Evolutionary conservation across 2,329 filamentous ascomycete species (phyloP), one percentile per base, ranked within the genome.

Genomic region (Neoarthrinium moseri): DNA sequence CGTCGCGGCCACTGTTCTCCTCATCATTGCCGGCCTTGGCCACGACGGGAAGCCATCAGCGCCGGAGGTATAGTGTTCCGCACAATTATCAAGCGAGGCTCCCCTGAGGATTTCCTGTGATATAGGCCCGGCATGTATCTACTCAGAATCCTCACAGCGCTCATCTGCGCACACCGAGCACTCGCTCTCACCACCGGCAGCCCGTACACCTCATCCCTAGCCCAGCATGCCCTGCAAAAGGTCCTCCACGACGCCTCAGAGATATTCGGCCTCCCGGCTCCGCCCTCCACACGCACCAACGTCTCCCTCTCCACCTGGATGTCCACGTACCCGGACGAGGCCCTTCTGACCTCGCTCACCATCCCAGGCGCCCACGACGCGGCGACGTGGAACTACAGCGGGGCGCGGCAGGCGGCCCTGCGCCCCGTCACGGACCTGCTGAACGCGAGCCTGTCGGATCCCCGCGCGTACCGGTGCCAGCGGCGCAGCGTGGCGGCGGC

Each of bases 291-390:
- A 46, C 51, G 1, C 46, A 11, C 18, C 32, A 7, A 10, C 39
- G 1, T 46, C 49, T 11, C 22, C 34, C 15, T 34, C 38, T 56
- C 70, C 3, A 58, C 58, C 33, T 77, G 75, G 75, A 78, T 78
- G 75, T 61, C 63, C 20, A 45, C 36, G 0, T 63, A 73, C 32
- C 55, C 66, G 2, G 73, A 78, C 50, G 49, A 61, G 12, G 74
- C 65, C 1, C 63, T 55, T 3, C 51, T 78, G 1, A 63, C 69
- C 3, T 71, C 71, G 15, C 66, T 78, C 57, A 77, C 72, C 51
- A 70, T 78, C 30, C 75, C 75, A 3, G 75, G 75, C 2, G 69
- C 66, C 4, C 75, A 78, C 57, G 74, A 78, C 54, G 65, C 68
- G 4, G 67, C 70, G 2, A 77, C 74, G 0, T 78, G 75, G 74